Evolutionary conservation across 495 filamentous ascomycete species (phyloP).

Genomic region (Aspergillus bridgeri): DNA sequence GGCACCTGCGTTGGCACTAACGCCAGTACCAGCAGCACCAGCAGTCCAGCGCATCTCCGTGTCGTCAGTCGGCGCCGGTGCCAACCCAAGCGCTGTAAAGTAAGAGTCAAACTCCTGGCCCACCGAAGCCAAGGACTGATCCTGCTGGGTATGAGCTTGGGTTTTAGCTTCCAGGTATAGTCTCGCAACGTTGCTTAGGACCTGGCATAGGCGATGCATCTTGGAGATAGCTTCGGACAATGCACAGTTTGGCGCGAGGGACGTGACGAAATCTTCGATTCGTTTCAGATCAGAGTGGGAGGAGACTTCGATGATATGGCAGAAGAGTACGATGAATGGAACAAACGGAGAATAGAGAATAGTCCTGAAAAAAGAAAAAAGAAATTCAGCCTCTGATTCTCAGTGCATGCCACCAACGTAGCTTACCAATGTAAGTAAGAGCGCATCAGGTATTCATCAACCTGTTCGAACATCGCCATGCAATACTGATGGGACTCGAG

Average conservation of each 20-base stretch:
- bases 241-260: slow-evolving; percentile 48
- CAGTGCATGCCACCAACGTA: background rate
- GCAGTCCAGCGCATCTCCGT: slow-evolving; percentile 14
- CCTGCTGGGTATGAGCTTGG: slow-evolving; percentile 39
- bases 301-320: slow-evolving; percentile 56
- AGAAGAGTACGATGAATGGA: slow-evolving; percentile 68
- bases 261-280: slow-evolving; percentile 55
- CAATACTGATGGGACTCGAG: slow-evolving; percentile 52
- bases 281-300: slow-evolving; percentile 44
- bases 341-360: slow-evolving; percentile 64
- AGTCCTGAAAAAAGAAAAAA: slow-evolving; percentile 41
- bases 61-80: slow-evolving; percentile 34
- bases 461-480: slow-evolving; percentile 45
- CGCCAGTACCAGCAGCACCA: background rate
- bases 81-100: slow-evolving; percentile 59
- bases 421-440: slow-evolving; percentile 63
- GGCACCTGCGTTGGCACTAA: no score
- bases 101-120: slow-evolving; percentile 64
- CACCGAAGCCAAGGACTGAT: slow-evolving; percentile 44
- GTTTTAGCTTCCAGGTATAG: slow-evolving; percentile 60
- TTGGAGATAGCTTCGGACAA: slow-evolving; percentile 56
- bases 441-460: slow-evolving; percentile 40
- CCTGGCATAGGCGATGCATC: slow-evolving; percentile 57
- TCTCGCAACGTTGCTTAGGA: slow-evolving; percentile 58
- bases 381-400: background rate